phyloP scores from a whole-genome alignment of 1,284 basidiomycete species.

The Tylopilus sp. region DNA sequence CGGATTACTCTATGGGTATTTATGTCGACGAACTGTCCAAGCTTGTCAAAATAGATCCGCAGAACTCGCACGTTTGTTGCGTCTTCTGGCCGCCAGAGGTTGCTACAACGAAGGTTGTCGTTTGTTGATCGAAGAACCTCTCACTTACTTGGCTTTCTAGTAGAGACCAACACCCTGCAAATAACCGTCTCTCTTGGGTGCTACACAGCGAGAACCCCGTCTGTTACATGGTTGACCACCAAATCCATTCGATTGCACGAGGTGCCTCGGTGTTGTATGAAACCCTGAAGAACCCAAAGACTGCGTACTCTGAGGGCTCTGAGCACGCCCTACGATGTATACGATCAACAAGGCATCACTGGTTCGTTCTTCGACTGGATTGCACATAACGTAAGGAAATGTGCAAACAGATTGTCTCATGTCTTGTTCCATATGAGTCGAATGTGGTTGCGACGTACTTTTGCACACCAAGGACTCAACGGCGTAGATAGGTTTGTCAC shows the following conservation, averaged over 20 bases:
- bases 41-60: conserved; percentile 24
- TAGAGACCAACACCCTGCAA: conserved; percentile 32
- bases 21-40: conserved; percentile 32
- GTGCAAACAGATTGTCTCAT: background rate
- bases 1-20: conserved; percentile 29
- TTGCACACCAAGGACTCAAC: background rate
- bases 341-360: conserved; percentile 17
- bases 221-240: conserved; percentile 20
- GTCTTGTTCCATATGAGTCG: conserved; percentile 7
- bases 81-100: conserved; percentile 36
- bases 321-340: conserved; percentile 17
- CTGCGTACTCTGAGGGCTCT: conserved; percentile 24
- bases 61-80: conserved; percentile 35
- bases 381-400: conserved; percentile 16
- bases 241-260: conserved; percentile 23
- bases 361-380: conserved; percentile 33
- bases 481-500: conserved; percentile 19
- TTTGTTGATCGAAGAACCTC: background rate
- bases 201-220: conserved; percentile 29
- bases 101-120: conserved; percentile 36
- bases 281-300: conserved; percentile 23
- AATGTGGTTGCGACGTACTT: background rate
- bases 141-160: conserved; percentile 8
- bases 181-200: conserved; percentile 35
- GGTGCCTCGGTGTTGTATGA: conserved; percentile 29